Evolutionary conservation across 441 rosid species (phyloP).

Genomic region (Pelargonium fulgidum): DNA sequence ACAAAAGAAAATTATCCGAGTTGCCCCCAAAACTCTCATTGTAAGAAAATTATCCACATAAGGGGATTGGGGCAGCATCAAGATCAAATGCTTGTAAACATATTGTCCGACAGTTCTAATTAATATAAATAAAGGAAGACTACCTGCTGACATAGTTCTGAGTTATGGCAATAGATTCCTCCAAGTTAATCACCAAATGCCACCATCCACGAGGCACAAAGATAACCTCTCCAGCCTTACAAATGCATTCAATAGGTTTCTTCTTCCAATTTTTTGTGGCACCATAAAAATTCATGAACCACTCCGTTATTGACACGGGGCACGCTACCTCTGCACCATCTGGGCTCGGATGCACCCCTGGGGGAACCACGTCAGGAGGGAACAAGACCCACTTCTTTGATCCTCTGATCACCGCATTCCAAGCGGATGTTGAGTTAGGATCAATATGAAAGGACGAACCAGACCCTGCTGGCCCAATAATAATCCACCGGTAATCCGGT

Average conservation of each 20-base stretch:
- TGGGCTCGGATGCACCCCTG: slow-evolving; percentile 92
- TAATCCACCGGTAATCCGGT: slow-evolving; percentile 89
- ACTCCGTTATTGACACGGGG: slow-evolving; percentile 92
- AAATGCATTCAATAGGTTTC: slow-evolving; percentile 77
- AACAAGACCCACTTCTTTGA: slow-evolving; percentile 87
- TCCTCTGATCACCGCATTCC: slow-evolving; percentile 85
- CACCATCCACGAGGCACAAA: slow-evolving; percentile 99
- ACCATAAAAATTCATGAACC: slow-evolving; percentile 96
- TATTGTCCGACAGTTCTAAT: slow-evolving; percentile 2
- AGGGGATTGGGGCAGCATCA: background rate
- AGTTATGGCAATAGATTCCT: slow-evolving; percentile 88
- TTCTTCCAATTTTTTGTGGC: slow-evolving; percentile 64
- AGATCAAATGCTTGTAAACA: slow-evolving; percentile 3
- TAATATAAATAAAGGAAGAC: slow-evolving; percentile 6
- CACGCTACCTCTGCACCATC: slow-evolving; percentile 98
- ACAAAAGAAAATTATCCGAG: too few species aligned
- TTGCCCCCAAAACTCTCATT: too few species aligned
- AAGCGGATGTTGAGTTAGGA: slow-evolving; percentile 96
- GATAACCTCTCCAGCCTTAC: slow-evolving; percentile 90
- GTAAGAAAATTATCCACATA: too few species aligned
- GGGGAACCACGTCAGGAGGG: slow-evolving; percentile 89
- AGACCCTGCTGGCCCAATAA: slow-evolving; percentile 85
- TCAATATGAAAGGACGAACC: slow-evolving; percentile 94
- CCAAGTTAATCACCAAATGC: slow-evolving; percentile 93
- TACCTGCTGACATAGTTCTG: slow-evolving; percentile 97